phyloP scores from a whole-genome alignment of 2,329 filamentous ascomycete species.

The Diplocarpon mali region DNA sequence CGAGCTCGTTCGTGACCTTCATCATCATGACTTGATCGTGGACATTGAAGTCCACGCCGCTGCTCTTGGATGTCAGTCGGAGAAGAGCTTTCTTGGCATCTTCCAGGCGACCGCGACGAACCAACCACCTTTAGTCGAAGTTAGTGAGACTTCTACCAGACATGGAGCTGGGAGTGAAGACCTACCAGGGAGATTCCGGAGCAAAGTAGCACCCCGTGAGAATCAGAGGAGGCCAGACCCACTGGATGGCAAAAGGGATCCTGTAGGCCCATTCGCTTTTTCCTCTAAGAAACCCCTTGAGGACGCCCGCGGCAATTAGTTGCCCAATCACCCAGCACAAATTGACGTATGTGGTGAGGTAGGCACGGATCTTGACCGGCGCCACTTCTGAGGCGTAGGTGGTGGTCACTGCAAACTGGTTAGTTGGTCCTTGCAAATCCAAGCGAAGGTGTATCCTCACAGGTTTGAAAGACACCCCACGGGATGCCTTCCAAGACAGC shows the following conservation, averaged over 20 bases:
- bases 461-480: conserved; percentile 38
- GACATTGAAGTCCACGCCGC: conserved; percentile 3
- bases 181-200: conserved; percentile 36
- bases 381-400: conserved; percentile 35
- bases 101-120: conserved; percentile 33
- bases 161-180: neutral
- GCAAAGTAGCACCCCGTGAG: conserved; percentile 36
- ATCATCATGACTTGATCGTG: conserved; percentile 30
- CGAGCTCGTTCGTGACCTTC: conserved; percentile 41
- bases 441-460: neutral
- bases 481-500: conserved; percentile 39
- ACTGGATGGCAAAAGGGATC: conserved; percentile 31
- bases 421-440: neutral
- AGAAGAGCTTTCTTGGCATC: conserved; percentile 7
- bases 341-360: conserved; percentile 40
- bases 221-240: conserved; percentile 38
- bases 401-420: conserved; percentile 10
- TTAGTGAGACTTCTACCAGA: conserved; percentile 19
- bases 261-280: conserved; percentile 4
- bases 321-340: conserved; percentile 34
- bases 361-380: conserved; percentile 39
- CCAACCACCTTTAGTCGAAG: conserved; percentile 29
- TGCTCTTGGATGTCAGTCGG: conserved; percentile 2
- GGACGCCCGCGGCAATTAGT: conserved; percentile 4
- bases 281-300: neutral